phyloP scores from a whole-genome alignment of 257 asterid species.

The Lantana camara region DNA sequence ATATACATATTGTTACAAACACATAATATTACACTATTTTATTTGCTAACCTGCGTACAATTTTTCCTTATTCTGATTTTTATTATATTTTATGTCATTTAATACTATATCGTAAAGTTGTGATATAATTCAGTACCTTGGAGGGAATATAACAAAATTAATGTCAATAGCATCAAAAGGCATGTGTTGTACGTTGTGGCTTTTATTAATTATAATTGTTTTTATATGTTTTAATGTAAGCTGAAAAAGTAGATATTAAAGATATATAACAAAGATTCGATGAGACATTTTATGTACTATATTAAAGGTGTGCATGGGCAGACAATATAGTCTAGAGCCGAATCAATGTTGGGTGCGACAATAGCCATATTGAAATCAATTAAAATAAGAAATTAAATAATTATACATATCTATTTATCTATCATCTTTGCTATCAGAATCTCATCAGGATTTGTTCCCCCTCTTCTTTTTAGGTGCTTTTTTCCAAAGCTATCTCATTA shows the following conservation, averaged over 20 bases:
- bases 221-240: no score
- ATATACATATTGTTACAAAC: no score
- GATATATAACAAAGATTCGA: background rate
- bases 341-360: background rate
- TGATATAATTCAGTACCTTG: no score
- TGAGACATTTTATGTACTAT: background rate
- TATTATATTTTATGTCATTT: no score
- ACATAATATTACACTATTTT: no score
- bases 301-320: background rate
- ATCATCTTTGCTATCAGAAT: background rate
- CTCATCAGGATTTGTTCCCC: slow-evolving; percentile 28
- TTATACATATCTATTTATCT: background rate
- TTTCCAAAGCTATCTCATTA: background rate
- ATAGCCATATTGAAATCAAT: no score
- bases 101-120: no score
- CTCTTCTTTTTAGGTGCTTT: slow-evolving; percentile 25
- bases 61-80: no score
- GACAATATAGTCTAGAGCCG: background rate
- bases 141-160: no score
- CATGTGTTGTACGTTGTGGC: background rate
- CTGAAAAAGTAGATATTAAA: slow-evolving; percentile 9
- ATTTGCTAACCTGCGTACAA: no score
- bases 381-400: background rate
- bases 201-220: background rate
- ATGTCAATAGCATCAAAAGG: no score